Base-by-base conservation (phyloP, 495 filamentous ascomycete genomes). In the Pseudomonodictys pantanalensis region DNA sequence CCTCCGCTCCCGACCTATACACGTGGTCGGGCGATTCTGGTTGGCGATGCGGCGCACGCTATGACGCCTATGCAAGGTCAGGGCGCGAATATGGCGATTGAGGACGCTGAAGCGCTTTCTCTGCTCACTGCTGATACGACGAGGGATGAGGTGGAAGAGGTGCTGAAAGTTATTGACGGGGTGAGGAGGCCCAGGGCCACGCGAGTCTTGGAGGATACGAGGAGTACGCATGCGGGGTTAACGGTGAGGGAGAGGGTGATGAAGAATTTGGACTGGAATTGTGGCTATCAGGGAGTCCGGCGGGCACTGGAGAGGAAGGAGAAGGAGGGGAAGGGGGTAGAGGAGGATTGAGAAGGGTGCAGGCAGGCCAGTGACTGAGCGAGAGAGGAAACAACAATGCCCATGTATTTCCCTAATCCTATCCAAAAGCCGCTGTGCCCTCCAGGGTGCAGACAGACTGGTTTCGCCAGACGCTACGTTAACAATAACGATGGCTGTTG, bases 31-130 rank as follows among this genome's bases (percentile, higher is more conserved):
- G 63, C 73, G 4, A 56, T 76, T 5, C 39, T 82, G 12, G 72
- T 79, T 30, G 79, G 79, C 1, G 79, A 82, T 58, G 77, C 78
- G 12, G 77, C 74, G 2, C 79, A 81, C 55, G 70, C 73, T 17
- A 68, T 65, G 65, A 52, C 46, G 17, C 65, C 64, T 2, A 30
- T 52, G 38, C 45, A 55, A 32, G 58, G 28, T 5, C 55, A 56
- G 29, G 65, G 65, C 12, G 65, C 61, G 20, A 45, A 35, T 32
- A 61, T 54, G 46, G 32, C 39, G 10, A 45, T 68, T 15, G 66
- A 68, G 50, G 66, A 68, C 39, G 66, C 63, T 5, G 66, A 65
- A 20, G 64, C 64, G 10, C 52, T 57, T n/a, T 52, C 5, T 26
- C 41, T 54, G 12, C 39, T 54, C 5, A 26, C 33, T 17, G 10